Evolutionary conservation across 768 basidiomycete species (phyloP), one percentile per base, ranked within the genome.

Genomic region (Mycena alexandri): DNA sequence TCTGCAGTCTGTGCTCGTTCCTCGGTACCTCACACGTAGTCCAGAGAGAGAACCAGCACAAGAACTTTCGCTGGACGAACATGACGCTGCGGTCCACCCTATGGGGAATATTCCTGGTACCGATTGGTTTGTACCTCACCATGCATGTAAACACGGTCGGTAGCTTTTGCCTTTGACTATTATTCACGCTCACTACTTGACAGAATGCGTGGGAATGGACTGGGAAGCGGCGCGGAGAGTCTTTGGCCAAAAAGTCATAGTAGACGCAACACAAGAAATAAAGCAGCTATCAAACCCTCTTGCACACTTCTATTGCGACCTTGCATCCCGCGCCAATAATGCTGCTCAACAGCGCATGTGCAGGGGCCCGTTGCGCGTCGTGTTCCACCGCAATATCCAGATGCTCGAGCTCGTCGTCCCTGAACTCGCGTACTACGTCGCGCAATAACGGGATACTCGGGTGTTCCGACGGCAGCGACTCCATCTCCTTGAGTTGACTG

Each of bases 391-490:
- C 96, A 36, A 90, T 93, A 72, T 98, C 93, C 63, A 98, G 83
- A 77, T 99, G 96, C 75, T 95, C 96, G 19, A 98, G 85, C 74
- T 99, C 96, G 73, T 99, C 96, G 78, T 98, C 95, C 70, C 95
- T 83, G 75, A 98, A 92, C 76, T 98, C 96, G 56, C 80, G 81
- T 55, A 96, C 86, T 51, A 96, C 85, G 5, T 88, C 84, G 68
- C 83, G 87, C 63, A 98, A 80, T 29, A 96, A 78, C 1, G 90
- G 86, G 41, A 97, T 82, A 67, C 95, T 96, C 0, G 93, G 90
- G 75, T 97, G 94, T 34, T 87, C 83, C 2, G 85, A 80, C 2
- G 88, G 86, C 41, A 93, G 75, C 3, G 81, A 79, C 65, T 89
- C 87, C 71, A 97, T 81, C 36, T 91, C 89, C 73, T 88, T 87